Evolutionary conservation across 441 rosid genomes (phyloP).

Genomic region (Aleurites moluccanus): DNA sequence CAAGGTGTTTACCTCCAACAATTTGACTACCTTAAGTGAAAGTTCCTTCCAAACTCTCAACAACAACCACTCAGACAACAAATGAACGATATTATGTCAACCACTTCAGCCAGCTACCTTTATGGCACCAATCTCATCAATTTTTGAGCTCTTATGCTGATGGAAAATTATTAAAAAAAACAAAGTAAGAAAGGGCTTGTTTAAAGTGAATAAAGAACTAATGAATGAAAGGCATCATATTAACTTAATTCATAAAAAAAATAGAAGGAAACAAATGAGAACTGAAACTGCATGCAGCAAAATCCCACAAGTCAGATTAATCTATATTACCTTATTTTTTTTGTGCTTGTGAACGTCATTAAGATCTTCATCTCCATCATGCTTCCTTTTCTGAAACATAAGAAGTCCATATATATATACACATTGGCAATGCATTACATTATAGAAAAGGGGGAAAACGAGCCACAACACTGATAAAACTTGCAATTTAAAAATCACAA

Average conservation of each 20-base stretch:
- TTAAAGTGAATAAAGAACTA: conserved; percentile 16
- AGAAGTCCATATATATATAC: conserved; percentile 15
- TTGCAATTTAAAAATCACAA: not conserved
- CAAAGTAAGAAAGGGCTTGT: not conserved
- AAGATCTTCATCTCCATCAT: conserved; percentile 88
- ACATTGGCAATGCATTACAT: not conserved
- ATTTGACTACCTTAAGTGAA: conserved; percentile 33
- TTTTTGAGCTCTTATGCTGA: conserved; percentile 92
- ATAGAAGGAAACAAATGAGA: not conserved
- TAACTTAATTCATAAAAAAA: conserved; percentile 1
- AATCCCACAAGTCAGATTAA: conserved; percentile 7
- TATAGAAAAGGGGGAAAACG: not conserved
- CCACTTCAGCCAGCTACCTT: conserved; percentile 80
- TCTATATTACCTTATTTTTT: conserved; percentile 80
- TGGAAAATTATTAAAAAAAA: conserved; percentile 9
- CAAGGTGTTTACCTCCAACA: conserved; percentile 40
- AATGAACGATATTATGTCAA: conserved; percentile 31
- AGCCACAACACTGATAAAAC: not conserved
- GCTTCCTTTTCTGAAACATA: conserved; percentile 88
- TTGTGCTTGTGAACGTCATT: conserved; percentile 81
- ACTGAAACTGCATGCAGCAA: not conserved
- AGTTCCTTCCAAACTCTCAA: conserved; percentile 42
- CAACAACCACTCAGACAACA: conserved; percentile 38
- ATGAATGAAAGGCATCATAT: not conserved
- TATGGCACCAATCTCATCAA: conserved; percentile 85